Conservation (phyloP, 495 filamentous ascomycete species). For the Neurospora sp. region DNA sequence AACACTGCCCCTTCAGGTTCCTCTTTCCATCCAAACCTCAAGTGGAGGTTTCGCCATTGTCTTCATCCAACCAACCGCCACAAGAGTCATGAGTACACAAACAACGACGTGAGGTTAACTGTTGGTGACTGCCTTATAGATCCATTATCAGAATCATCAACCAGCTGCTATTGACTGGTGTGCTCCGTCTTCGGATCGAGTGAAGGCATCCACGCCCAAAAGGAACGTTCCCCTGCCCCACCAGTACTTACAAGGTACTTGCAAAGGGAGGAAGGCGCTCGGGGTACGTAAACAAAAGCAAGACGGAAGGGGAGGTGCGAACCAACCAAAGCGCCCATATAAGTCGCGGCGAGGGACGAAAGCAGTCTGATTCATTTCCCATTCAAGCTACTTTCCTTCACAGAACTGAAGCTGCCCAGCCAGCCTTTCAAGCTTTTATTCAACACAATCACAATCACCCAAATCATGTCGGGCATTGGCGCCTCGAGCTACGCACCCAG, state of each 20-base stretch:
- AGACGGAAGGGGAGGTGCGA: background rate
- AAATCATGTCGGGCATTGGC: slow-evolving; percentile 34
- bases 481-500: slow-evolving; percentile 39
- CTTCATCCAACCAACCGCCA: background rate
- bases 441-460: background rate
- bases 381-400: background rate
- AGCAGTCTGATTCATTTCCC: background rate
- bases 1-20: background rate
- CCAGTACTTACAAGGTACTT: background rate
- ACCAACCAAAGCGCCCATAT: background rate
- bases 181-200: background rate
- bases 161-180: background rate
- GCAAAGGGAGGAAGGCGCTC: background rate
- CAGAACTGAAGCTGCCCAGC: background rate
- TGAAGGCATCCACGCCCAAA: background rate
- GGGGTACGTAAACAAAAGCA: background rate
- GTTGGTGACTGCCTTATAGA: background rate
- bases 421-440: background rate
- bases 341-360: background rate
- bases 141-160: background rate
- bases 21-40: background rate
- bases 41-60: background rate
- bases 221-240: background rate
- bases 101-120: background rate
- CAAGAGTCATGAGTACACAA: background rate